These are phyloP conservation scores for Phytophthora gonapodyides DNA, from an alignment of 352 stramenopile genomes.

Conservation along the genomic window DNA sequence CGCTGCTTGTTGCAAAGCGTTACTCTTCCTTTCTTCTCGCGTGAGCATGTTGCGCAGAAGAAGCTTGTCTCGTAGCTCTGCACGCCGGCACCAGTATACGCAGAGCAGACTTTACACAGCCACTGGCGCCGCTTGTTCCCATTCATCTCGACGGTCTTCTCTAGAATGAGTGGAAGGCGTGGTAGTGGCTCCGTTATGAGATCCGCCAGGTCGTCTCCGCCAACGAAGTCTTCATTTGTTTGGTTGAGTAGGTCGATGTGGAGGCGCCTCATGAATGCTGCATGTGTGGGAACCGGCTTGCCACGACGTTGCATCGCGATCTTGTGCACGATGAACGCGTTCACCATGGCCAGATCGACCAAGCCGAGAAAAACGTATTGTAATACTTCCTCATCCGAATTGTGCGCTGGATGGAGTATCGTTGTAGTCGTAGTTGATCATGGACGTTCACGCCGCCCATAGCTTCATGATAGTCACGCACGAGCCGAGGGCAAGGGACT, in stretches of 20 bases:
- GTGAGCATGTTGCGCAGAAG: constrained; percentile 17
- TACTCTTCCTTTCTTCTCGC: constrained; percentile 13
- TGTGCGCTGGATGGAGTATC: constrained; percentile 21
- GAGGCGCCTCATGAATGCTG: background rate
- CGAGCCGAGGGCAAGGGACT: background rate
- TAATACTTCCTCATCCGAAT: constrained; percentile 25
- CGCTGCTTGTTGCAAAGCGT: constrained; percentile 20
- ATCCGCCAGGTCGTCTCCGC: constrained; percentile 3
- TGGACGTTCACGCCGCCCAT: constrained; percentile 5
- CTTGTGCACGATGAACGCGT: constrained; percentile 29
- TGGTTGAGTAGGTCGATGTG: background rate
- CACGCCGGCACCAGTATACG: constrained; percentile 9
- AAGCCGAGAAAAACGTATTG: constrained; percentile 34
- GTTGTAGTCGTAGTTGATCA: constrained; percentile 15
- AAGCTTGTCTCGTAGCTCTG: constrained; percentile 28
- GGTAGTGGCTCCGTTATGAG: constrained; percentile 6
- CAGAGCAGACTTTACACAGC: constrained; percentile 30
- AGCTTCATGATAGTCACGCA: constrained; percentile 3
- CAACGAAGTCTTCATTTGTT: constrained; percentile 10
- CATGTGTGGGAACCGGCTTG: constrained; percentile 4
- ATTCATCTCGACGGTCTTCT: constrained; percentile 26
- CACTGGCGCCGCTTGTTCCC: constrained; percentile 25
- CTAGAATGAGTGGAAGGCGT: background rate
- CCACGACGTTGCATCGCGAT: background rate
- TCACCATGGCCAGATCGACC: constrained; percentile 29